These are phyloP conservation scores for Cercospora sojina DNA, from an alignment of 2,329 filamentous ascomycete genomes.

Conservation along the genomic window DNA sequence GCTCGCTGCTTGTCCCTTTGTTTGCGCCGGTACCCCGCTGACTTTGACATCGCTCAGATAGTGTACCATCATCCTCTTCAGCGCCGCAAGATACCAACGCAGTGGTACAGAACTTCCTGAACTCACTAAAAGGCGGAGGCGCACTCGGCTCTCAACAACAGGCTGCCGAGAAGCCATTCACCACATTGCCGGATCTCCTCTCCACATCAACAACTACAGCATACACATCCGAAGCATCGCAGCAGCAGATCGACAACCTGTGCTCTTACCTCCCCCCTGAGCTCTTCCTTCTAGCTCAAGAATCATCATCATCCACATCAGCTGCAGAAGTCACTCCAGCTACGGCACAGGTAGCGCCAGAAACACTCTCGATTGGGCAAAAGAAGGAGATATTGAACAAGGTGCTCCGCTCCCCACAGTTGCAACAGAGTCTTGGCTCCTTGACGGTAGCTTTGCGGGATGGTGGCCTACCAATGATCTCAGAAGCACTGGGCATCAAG, in stretches of 20 bases:
- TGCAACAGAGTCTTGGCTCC: conserved; percentile 80
- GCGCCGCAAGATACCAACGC: conserved; percentile 65
- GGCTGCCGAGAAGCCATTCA: conserved; percentile 66
- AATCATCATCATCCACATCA: conserved; percentile 55
- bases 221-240: conserved; percentile 67
- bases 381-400: conserved; percentile 79
- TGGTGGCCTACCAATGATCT: conserved; percentile 84
- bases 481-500: conserved; percentile 77
- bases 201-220: conserved; percentile 74
- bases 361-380: conserved; percentile 68
- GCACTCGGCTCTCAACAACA: conserved; percentile 42
- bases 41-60: conserved; percentile 23
- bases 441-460: conserved; percentile 86
- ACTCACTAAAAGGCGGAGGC: conserved; percentile 67
- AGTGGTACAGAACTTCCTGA: conserved; percentile 83
- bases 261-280: conserved; percentile 75
- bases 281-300: conserved; percentile 73
- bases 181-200: conserved; percentile 82
- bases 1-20: conserved; percentile 8
- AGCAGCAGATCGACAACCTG: conserved; percentile 67
- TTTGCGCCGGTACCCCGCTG: conserved; percentile 12
- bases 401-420: conserved; percentile 85
- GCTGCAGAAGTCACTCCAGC: conserved; percentile 60
- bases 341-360: conserved; percentile 69
- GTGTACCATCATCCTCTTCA: conserved; percentile 39